phyloP scores from a whole-genome alignment of 2,329 filamentous ascomycete genomes.

The Clonostachys chloroleuca region DNA sequence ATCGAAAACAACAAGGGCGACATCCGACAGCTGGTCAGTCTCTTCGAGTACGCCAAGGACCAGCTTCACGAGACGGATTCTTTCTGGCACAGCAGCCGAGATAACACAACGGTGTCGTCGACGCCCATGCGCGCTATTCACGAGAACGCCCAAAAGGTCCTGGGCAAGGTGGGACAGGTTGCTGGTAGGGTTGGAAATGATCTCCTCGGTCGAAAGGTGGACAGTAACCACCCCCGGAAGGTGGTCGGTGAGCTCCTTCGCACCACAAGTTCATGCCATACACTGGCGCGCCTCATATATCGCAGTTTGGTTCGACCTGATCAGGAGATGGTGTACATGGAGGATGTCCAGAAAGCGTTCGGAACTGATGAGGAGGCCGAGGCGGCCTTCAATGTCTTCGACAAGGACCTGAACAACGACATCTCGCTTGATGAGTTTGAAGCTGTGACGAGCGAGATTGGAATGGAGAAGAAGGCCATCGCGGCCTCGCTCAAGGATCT shows the following conservation, averaged over 20 bases:
- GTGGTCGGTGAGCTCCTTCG: conserved; percentile 76
- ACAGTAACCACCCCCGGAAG: conserved; percentile 75
- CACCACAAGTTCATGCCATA: conserved; percentile 70
- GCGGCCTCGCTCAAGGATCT: conserved; percentile 92
- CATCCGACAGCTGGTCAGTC: conserved; percentile 54
- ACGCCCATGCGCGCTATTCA: conserved; percentile 70
- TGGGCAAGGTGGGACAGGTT: conserved; percentile 79
- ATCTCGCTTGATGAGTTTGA: conserved; percentile 95
- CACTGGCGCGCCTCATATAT: conserved; percentile 82
- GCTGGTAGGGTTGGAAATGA: conserved; percentile 85
- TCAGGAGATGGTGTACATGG: conserved; percentile 70
- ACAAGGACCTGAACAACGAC: conserved; percentile 94
- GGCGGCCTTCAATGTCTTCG: conserved; percentile 86
- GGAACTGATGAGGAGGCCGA: conserved; percentile 81
- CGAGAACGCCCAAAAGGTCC: conserved; percentile 68
- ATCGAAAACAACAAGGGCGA: conserved; percentile 93
- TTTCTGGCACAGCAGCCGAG: conserved; percentile 37
- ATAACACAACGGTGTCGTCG: conserved; percentile 53
- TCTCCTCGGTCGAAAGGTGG: conserved; percentile 74
- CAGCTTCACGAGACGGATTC: conserved; percentile 52
- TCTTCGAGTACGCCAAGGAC: conserved; percentile 72
- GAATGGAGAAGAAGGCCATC: conserved; percentile 91
- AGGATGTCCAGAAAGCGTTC: conserved; percentile 77
- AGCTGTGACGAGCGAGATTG: conserved; percentile 89
- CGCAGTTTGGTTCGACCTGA: conserved; percentile 76